phyloP scores from a whole-genome alignment of 768 basidiomycete genomes.

The Collybia sordida region DNA sequence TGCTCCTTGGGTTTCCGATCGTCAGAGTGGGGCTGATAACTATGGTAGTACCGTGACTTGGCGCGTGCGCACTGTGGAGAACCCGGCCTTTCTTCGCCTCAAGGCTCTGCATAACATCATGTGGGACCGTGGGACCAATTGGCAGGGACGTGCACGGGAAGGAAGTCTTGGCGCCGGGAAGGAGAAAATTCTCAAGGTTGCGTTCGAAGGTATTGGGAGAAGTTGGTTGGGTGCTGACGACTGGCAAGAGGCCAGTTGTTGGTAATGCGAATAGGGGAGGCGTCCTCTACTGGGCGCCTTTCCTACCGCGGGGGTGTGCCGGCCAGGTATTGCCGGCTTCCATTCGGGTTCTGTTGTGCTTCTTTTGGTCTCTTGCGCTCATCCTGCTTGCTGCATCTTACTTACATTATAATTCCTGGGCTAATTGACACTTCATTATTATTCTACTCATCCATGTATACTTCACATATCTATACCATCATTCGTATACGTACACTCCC shows the following conservation, averaged over 20 bases:
- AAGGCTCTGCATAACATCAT: conserved; percentile 62
- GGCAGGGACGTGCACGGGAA: conserved; percentile 49
- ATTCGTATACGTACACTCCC: no score
- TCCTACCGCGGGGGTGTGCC: no score
- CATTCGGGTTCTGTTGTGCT: no score
- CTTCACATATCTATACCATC: no score
- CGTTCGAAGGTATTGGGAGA: conserved; percentile 60
- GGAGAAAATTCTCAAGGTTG: conserved; percentile 58
- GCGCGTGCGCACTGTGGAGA: conserved; percentile 57
- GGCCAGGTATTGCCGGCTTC: no score
- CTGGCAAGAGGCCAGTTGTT: background rate
- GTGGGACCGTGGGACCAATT: conserved; percentile 38
- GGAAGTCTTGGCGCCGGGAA: conserved; percentile 52
- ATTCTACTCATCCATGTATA: no score
- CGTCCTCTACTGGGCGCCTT: no score
- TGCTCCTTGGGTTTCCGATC: background rate
- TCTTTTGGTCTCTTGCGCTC: no score
- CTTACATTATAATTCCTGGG: no score
- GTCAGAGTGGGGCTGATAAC: background rate
- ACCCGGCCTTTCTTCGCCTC: conserved; percentile 58
- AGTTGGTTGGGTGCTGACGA: conserved; percentile 39
- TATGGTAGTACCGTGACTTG: conserved; percentile 20
- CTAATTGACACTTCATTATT: no score
- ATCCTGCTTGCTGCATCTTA: no score
- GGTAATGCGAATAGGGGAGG: background rate